Conservation (phyloP, 345 rosid species). For the Gossypium ekmanianum region DNA sequence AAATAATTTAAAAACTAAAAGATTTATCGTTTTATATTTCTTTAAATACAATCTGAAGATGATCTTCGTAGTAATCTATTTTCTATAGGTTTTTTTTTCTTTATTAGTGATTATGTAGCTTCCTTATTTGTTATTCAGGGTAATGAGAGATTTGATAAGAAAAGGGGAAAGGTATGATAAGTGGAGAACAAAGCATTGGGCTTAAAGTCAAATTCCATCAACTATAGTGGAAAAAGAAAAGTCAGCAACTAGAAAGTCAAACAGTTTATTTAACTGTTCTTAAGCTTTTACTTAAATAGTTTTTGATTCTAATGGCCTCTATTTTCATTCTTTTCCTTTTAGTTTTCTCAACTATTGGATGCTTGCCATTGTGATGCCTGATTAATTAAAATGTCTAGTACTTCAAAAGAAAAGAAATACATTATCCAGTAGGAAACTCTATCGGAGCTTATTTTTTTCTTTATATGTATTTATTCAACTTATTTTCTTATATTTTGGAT, state of each 20-base stretch:
- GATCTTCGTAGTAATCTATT: not conserved
- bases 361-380: not conserved
- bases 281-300: not conserved
- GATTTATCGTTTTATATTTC: not conserved
- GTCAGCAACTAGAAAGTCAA: slow-evolving; percentile 5
- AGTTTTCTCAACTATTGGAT: not conserved
- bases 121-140: not conserved
- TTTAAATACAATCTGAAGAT: not conserved
- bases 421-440: not conserved
- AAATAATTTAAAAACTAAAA: not conserved
- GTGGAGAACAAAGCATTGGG: not conserved
- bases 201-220: not conserved
- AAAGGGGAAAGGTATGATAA: not conserved
- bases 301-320: not conserved
- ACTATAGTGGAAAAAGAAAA: not conserved
- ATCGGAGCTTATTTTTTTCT: not conserved
- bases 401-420: not conserved
- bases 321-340: not conserved
- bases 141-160: slow-evolving; percentile 1
- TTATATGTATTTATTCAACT: no score
- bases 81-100: not conserved
- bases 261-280: not conserved
- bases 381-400: not conserved
- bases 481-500: not conserved
- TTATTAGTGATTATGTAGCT: not conserved